These are phyloP conservation scores for Sanghuangporus weigelae DNA, from an alignment of 1,284 basidiomycete genomes.

Conservation along the genomic window DNA sequence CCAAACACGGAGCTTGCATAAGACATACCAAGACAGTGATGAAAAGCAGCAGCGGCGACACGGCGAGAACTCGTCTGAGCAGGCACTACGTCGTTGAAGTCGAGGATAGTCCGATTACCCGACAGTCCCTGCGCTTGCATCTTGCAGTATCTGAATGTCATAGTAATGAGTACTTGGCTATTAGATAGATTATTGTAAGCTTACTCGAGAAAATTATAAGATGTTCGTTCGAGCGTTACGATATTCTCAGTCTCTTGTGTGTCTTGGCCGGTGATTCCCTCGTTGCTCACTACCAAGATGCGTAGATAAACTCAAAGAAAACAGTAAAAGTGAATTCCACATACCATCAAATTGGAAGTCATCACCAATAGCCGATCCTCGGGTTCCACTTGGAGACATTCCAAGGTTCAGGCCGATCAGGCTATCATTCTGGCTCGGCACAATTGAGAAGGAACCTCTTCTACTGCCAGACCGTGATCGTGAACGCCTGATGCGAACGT, in stretches of 20 bases:
- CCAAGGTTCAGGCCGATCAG: slow-evolving; percentile 29
- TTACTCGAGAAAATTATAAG: slow-evolving; percentile 74
- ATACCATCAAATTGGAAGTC: slow-evolving; percentile 63
- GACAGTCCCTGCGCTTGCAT: slow-evolving; percentile 65
- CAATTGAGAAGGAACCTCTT: slow-evolving; percentile 33
- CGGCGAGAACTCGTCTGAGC: slow-evolving; percentile 59
- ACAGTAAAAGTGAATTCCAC: slow-evolving; percentile 14
- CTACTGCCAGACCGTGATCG: slow-evolving; percentile 40
- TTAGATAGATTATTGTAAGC: slow-evolving; percentile 20
- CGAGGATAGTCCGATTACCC: slow-evolving; percentile 38
- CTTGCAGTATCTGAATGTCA: slow-evolving; percentile 55
- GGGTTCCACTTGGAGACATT: slow-evolving; percentile 38
- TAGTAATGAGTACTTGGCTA: slow-evolving; percentile 4
- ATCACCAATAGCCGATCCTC: slow-evolving; percentile 41
- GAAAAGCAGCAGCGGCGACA: slow-evolving; percentile 73
- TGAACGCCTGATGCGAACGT: slow-evolving; percentile 35
- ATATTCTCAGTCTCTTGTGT: slow-evolving; percentile 49
- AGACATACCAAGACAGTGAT: slow-evolving; percentile 70
- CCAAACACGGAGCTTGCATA: neutral
- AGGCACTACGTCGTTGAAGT: slow-evolving; percentile 63
- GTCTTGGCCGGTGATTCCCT: slow-evolving; percentile 35
- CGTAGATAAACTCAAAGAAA: neutral
- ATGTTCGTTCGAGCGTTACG: slow-evolving; percentile 63
- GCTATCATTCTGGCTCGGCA: slow-evolving; percentile 42
- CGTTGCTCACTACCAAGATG: slow-evolving; percentile 20